Evolutionary conservation across 2,329 filamentous ascomycete species (phyloP), one percentile per base, ranked within the genome.

Genomic region (Clonostachys sp.): DNA sequence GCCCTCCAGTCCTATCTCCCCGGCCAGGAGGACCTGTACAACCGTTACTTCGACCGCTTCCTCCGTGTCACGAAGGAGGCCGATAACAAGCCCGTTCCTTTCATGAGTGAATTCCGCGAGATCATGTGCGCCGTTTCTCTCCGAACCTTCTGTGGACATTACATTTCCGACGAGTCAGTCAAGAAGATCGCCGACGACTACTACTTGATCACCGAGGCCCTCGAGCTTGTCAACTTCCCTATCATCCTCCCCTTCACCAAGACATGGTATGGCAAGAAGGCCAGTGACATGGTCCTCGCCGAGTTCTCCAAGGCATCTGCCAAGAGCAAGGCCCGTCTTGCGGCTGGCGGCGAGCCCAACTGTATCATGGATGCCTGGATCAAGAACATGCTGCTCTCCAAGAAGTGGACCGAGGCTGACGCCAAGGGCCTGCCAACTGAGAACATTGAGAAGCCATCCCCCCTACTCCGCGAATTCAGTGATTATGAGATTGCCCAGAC

Each of bases 331-430:
- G 86, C 90, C 52, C 86, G 89, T 58, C 95, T 97, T 88, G 84
- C 85, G 57, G 86, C 89, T 47, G 92, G 91, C 59, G 91, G 90
- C 54, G 83, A 92, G 49, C 73, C 91, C 49, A 86, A 84, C 54
- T 97, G 92, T 67, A 96, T 96, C 68, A 89, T 97, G 83, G 94
- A 99, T 64, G 88, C 83, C 50, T 99, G 94, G 94, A 75, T 97
- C 59, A 83, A 88, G 73, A 77, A 84, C 55, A 96, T 96, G 82
- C 77, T 95, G 56, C 84, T 94, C 49, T 95, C 89, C 5, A 83
- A 89, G 64, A 80, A 74, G 51, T 96, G 92, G 79, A 84, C 85
- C 50, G 83, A 91, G 67, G 86, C 87, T 50, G 73, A 91, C 57
- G 89, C 83, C 47, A 81, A 83, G 62, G 91, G 90, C 50, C 74